Percentiles rank a stretch among this genome's conserved stretches.
These are phyloP conservation scores for Breviolum minutum DNA, from an alignment of 73 alveolate genomes.

Conservation along the genomic window DNA sequence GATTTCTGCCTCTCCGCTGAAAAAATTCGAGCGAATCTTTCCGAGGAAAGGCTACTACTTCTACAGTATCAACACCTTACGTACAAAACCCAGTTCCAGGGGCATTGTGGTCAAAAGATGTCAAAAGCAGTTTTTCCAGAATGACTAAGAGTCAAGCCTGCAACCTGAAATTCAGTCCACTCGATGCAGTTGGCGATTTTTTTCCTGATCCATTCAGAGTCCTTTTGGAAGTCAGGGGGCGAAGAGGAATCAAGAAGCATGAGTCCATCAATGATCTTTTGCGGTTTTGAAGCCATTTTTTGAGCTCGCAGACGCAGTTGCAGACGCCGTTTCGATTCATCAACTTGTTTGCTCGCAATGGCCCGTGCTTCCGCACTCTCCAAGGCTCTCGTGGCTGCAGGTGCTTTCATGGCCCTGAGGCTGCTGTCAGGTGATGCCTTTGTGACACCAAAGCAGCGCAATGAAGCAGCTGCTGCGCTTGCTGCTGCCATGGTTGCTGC, in stretches of 20 bases:
- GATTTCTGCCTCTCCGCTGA: not conserved
- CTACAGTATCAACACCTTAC: constrained; percentile 48
- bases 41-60: constrained; percentile 43
- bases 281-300: not conserved
- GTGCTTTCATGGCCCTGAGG: constrained; percentile 39
- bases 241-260: no score
- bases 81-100: not conserved
- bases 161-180: no score
- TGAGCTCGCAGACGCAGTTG: not conserved
- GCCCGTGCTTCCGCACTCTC: constrained; percentile 38
- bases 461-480: constrained; percentile 75
- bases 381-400: constrained; percentile 37
- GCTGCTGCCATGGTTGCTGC: constrained; percentile 79
- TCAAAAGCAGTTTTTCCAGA: no score
- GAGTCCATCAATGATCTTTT: no score
- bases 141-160: no score
- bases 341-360: constrained; percentile 11
- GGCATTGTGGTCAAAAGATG: no score
- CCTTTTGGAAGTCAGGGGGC: no score
- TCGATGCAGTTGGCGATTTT: no score
- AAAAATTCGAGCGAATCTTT: not conserved
- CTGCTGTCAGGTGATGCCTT: constrained; percentile 48
- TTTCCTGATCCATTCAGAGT: no score
- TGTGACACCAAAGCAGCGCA: constrained; percentile 49
- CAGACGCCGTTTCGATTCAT: no score